Conservation (phyloP, 306 rosid genomes). For the Corylus heterophylla region DNA sequence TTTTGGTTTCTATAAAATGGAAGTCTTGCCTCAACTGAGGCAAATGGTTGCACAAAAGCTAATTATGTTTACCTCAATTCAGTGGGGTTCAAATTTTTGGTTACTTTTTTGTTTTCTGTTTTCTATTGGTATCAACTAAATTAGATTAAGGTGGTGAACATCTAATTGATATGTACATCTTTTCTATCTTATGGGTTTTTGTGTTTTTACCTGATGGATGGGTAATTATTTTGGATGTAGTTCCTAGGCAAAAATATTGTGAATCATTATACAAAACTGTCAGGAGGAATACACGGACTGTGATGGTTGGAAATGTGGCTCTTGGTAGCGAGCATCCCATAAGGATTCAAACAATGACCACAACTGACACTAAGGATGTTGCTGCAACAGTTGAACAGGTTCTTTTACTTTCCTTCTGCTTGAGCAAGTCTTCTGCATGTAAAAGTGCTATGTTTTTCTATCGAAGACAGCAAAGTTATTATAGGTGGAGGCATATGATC, state of each 20-base stretch:
- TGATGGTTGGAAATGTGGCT: slow-evolving; percentile 88
- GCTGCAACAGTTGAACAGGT: slow-evolving; percentile 97
- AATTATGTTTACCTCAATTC: not conserved
- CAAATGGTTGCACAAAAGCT: not conserved
- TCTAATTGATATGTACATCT: slow-evolving; percentile 11
- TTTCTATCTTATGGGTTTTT: not conserved
- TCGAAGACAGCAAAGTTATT: not conserved
- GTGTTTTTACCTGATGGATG: slow-evolving; percentile 31
- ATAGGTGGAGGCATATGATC: not conserved
- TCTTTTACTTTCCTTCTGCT: slow-evolving; percentile 23
- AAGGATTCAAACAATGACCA: slow-evolving; percentile 99
- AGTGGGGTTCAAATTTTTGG: not conserved
- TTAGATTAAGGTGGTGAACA: not conserved
- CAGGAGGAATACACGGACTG: slow-evolving; percentile 91
- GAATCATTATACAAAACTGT: slow-evolving; percentile 80
- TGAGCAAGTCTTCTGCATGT: not conserved
- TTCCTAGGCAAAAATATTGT: slow-evolving; percentile 91
- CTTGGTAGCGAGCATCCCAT: slow-evolving; percentile 95
- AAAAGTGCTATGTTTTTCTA: not conserved
- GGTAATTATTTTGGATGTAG: slow-evolving; percentile 46
- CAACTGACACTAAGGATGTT: slow-evolving; percentile 91
- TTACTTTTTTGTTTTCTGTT: not conserved
- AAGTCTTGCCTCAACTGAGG: not conserved
- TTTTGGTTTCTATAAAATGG: not conserved
- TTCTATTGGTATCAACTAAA: not conserved